Evolutionary conservation across 1,284 basidiomycete species (phyloP).

Genomic region (Ustilago tritici): DNA sequence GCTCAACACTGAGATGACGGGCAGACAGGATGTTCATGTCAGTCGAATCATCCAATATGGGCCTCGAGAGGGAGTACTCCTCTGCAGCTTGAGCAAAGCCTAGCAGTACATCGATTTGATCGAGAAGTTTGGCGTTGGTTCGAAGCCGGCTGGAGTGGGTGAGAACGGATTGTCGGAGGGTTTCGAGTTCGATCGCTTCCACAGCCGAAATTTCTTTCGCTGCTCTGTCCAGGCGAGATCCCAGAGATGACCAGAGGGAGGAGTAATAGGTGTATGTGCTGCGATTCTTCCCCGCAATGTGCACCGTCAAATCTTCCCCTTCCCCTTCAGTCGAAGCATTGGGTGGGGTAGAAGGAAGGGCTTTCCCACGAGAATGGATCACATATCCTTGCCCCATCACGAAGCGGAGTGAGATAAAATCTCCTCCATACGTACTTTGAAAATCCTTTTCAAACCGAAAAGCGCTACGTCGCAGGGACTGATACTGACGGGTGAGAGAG

Average conservation of each 20-base stretch:
- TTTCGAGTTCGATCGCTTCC: constrained; percentile 55
- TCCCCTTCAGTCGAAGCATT: not conserved
- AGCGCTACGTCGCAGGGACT: constrained; percentile 41
- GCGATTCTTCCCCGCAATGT: constrained; percentile 57
- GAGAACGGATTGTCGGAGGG: constrained; percentile 57
- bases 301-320: constrained; percentile 30
- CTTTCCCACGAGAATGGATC: constrained; percentile 56
- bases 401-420: constrained; percentile 52
- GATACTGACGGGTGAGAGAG: constrained; percentile 44
- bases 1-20: constrained; percentile 91
- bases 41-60: constrained; percentile 75
- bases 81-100: constrained; percentile 85
- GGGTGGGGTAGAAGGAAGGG: constrained; percentile 13
- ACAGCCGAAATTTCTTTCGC: constrained; percentile 41
- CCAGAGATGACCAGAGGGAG: constrained; percentile 52
- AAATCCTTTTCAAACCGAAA: constrained; percentile 44
- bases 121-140: constrained; percentile 82
- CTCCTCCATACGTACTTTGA: constrained; percentile 28
- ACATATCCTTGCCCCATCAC: constrained; percentile 66
- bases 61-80: constrained; percentile 83
- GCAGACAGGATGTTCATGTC: constrained; percentile 78
- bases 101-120: constrained; percentile 88
- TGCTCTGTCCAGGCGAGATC: constrained; percentile 43
- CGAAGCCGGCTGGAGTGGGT: constrained; percentile 68
- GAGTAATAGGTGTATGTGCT: constrained; percentile 63